phyloP scores from a whole-genome alignment of 164 flowering plant species.

The Vitis amurensis region DNA sequence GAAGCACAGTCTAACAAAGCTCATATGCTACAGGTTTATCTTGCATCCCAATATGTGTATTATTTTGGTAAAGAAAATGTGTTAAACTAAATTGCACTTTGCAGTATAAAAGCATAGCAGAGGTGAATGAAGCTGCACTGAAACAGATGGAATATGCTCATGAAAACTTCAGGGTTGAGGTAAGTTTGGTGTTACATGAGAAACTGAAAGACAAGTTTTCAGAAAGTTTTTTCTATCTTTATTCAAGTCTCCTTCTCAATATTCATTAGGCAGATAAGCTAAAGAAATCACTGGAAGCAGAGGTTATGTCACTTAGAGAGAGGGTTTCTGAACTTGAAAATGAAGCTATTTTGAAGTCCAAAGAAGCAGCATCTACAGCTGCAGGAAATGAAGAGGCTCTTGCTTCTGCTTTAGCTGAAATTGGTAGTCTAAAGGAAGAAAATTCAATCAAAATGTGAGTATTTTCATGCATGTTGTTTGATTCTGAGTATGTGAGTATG shows the following conservation, averaged over 20 bases:
- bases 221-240: neutral
- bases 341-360: conserved; percentile 40
- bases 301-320: conserved; percentile 55
- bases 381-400: conserved; percentile 71
- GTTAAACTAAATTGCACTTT: conserved; percentile 1
- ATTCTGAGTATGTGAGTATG: too few species aligned
- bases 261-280: conserved; percentile 57
- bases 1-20: conserved; percentile 68
- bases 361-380: conserved; percentile 57
- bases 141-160: conserved; percentile 81
- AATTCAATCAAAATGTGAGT: conserved; percentile 46
- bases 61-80: neutral
- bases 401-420: conserved; percentile 55
- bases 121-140: conserved; percentile 82
- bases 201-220: neutral
- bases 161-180: conserved; percentile 74
- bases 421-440: conserved; percentile 59
- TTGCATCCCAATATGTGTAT: neutral
- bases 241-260: neutral
- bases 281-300: conserved; percentile 67
- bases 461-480: neutral
- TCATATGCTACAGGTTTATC: conserved; percentile 87
- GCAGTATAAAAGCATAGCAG: conserved; percentile 89
- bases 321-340: conserved; percentile 65
- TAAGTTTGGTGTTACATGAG: conserved; percentile 14